A percentile compares a stretch with the other conserved stretches of the same genome.
Conservation (phyloP, 257 asterid genomes). For the Perilla frutescens region DNA sequence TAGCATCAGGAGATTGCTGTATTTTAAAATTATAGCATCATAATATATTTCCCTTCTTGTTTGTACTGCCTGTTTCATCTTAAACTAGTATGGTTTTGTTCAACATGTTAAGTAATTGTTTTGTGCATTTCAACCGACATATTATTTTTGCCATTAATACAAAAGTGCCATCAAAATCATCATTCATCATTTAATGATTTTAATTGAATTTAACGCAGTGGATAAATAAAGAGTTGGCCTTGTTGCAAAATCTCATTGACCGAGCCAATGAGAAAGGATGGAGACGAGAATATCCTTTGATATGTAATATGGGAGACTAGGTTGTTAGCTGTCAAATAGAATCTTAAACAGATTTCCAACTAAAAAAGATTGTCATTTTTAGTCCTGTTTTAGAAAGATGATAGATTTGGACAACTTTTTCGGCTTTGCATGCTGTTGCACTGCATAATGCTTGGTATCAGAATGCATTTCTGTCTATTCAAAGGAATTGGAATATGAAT, state of each 20-base stretch:
- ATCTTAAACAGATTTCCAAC: not conserved
- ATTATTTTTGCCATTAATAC: not conserved
- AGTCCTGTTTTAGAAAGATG: not conserved
- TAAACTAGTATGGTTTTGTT: not conserved
- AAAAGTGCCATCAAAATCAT: slow-evolving; percentile 1
- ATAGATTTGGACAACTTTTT: not conserved
- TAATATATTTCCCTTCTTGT: not conserved
- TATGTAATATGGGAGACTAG: slow-evolving; percentile 24
- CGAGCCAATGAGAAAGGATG: slow-evolving; percentile 88
- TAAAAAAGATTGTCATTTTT: not conserved
- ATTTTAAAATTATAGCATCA: not conserved
- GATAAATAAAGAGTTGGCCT: slow-evolving; percentile 66
- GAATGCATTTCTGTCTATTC: too few relatives aligned
- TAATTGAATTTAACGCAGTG: slow-evolving; percentile 50
- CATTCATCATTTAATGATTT: slow-evolving; percentile 30
- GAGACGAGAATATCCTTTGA: slow-evolving; percentile 87
- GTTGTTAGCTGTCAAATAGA: not conserved
- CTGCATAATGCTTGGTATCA: not conserved
- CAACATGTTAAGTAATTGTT: not conserved
- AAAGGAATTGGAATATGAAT: not conserved
- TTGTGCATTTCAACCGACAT: slow-evolving; percentile 7
- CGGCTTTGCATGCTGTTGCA: not conserved
- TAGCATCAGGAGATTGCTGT: not conserved
- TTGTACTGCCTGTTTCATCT: slow-evolving; percentile 15
- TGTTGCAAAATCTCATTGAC: slow-evolving; percentile 53